These are phyloP conservation scores for Ganoderma resinaceum DNA, from an alignment of 1,284 basidiomycete species.

Conservation along the genomic window DNA sequence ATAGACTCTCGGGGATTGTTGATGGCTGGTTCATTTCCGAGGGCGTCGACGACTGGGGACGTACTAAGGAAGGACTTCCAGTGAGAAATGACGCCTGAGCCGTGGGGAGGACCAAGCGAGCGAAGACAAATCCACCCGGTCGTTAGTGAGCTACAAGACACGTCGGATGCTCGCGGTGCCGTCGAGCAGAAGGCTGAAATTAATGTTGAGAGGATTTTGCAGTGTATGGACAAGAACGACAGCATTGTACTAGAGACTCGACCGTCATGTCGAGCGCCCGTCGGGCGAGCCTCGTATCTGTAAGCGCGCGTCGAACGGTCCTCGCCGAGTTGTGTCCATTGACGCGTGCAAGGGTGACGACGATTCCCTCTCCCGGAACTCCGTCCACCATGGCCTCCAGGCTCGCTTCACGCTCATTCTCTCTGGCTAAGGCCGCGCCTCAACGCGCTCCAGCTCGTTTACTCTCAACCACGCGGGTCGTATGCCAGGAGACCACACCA, in stretches of 20 bases:
- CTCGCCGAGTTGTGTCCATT: background rate
- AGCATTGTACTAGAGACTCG: too few species aligned
- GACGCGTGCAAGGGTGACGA: background rate
- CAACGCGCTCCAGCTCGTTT: constrained; percentile 33
- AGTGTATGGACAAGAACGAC: too few species aligned
- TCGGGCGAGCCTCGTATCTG: background rate
- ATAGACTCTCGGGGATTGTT: background rate
- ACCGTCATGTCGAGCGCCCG: background rate
- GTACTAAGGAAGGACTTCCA: too few species aligned
- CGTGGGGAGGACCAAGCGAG: too few species aligned
- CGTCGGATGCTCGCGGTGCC: too few species aligned
- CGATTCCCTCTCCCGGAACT: background rate
- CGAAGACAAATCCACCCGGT: too few species aligned
- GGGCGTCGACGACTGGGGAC: background rate
- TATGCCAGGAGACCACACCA: constrained; percentile 54
- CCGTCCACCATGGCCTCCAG: constrained; percentile 46
- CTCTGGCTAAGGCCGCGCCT: constrained; percentile 42
- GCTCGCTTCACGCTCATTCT: constrained; percentile 44
- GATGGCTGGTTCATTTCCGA: background rate
- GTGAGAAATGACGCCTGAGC: too few species aligned
- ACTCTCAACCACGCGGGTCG: constrained; percentile 46
- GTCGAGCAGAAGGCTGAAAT: too few species aligned
- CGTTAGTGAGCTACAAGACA: background rate
- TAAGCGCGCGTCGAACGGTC: background rate
- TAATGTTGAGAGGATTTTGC: too few species aligned